Percentiles rank a stretch among this genome's conserved stretches.
Evolutionary conservation across 2,329 filamentous ascomycete genomes (phyloP).

Genomic region (Aureobasidium sp.): DNA sequence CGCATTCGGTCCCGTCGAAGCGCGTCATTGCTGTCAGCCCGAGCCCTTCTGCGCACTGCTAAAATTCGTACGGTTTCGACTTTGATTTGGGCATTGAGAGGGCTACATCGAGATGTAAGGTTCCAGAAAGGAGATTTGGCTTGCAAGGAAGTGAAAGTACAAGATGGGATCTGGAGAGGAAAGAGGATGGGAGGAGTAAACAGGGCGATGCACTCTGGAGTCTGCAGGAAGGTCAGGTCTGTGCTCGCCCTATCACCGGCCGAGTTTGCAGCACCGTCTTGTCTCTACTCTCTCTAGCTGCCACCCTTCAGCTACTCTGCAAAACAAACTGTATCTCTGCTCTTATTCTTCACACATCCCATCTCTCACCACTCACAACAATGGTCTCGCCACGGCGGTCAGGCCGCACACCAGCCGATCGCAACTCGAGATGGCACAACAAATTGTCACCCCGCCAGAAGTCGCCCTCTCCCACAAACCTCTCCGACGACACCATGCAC

Average conservation of each 20-base stretch:
- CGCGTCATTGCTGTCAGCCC: constrained; percentile 3
- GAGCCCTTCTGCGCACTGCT: not conserved
- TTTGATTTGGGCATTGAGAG: not conserved
- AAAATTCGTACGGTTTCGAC: not conserved
- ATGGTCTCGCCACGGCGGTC: constrained; percentile 7
- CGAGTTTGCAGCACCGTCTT: not conserved
- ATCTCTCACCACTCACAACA: not conserved
- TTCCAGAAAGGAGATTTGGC: not conserved
- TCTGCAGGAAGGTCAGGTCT: not conserved
- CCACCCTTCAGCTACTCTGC: not conserved
- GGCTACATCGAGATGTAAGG: not conserved
- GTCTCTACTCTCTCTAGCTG: not conserved
- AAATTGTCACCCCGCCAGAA: constrained; percentile 68
- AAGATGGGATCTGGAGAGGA: too few species aligned
- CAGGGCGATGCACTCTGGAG: not conserved
- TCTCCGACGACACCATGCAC: constrained; percentile 48
- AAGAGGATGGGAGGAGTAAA: not conserved
- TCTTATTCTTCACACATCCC: not conserved
- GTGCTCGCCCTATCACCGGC: not conserved
- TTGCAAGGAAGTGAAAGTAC: not conserved
- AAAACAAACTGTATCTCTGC: not conserved
- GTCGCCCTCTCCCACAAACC: constrained; percentile 63
- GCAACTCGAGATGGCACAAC: constrained; percentile 59
- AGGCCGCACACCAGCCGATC: constrained; percentile 41
- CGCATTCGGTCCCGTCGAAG: not conserved